phyloP scores from a whole-genome alignment of 306 rosid species.

The Canavalia gladiata region DNA sequence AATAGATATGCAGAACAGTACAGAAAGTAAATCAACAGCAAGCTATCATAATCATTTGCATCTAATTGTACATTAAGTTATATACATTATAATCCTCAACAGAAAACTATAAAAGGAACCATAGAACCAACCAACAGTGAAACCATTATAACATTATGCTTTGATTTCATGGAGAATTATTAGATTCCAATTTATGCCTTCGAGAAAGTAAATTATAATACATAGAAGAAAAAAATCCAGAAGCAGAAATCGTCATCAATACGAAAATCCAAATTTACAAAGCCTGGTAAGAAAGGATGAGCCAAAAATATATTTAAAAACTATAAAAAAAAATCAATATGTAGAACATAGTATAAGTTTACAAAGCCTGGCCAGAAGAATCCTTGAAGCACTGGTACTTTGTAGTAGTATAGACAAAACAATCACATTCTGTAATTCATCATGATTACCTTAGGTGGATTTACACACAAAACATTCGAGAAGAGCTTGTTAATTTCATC shows the following conservation, averaged over 20 bases:
- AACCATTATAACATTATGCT: slow-evolving; percentile 21
- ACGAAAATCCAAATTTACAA: background rate
- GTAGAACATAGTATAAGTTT: background rate
- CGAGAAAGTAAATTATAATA: slow-evolving; percentile 16
- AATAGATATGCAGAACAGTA: background rate
- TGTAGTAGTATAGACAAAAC: slow-evolving; percentile 28
- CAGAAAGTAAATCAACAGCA: slow-evolving; percentile 25
- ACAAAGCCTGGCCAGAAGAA: background rate
- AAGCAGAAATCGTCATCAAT: slow-evolving; percentile 16
- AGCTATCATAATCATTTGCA: slow-evolving; percentile 14
- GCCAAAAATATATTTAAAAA: background rate
- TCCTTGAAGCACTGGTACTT: background rate
- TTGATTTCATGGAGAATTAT: slow-evolving; percentile 12
- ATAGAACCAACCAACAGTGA: slow-evolving; percentile 10
- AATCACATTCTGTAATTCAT: slow-evolving; percentile 24
- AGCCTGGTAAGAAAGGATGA: background rate
- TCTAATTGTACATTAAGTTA: background rate
- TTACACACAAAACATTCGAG: slow-evolving; percentile 72
- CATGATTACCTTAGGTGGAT: slow-evolving; percentile 82
- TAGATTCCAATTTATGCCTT: slow-evolving; percentile 26
- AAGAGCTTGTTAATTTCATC: slow-evolving; percentile 82
- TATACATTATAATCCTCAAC: slow-evolving; percentile 15
- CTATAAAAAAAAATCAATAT: background rate
- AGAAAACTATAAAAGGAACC: slow-evolving; percentile 17
- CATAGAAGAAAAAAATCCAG: background rate